Percentiles rank a stretch among this genome's conserved stretches.
These are phyloP conservation scores for Leccinum griseonigrum DNA, from an alignment of 1,284 basidiomycete genomes.

Conservation along the genomic window DNA sequence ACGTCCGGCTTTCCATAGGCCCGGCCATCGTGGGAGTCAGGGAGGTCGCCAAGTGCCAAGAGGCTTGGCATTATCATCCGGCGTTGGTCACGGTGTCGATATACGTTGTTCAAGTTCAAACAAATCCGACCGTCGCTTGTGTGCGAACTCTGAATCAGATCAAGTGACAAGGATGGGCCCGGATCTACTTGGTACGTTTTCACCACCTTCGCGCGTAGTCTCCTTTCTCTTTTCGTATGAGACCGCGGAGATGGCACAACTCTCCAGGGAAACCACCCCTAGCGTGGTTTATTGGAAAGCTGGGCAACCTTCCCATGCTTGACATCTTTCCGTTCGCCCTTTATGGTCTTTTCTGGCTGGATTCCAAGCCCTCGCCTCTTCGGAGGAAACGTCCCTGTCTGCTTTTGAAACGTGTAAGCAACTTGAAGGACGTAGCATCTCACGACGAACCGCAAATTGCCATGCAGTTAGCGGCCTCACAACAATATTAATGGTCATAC, in stretches of 20 bases:
- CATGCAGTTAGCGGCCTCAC: background rate
- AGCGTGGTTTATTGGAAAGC: background rate
- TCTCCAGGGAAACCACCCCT: background rate
- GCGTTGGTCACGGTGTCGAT: background rate
- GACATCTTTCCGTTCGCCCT: background rate
- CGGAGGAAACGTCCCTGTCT: background rate
- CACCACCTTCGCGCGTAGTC: background rate
- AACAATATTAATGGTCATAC: background rate
- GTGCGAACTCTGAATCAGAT: no score
- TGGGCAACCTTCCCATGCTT: background rate
- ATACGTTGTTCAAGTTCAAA: background rate
- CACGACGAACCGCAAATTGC: background rate
- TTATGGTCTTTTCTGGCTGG: background rate
- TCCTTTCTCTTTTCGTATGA: background rate
- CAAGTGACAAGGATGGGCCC: no score
- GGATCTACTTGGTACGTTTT: background rate
- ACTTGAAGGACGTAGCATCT: background rate
- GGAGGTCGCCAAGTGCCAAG: no score
- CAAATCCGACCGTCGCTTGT: background rate
- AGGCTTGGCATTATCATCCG: background rate
- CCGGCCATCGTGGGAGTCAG: no score
- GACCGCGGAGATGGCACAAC: background rate
- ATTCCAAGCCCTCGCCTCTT: background rate
- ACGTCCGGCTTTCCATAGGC: no score
- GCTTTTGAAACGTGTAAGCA: background rate